Evolutionary conservation across 2,329 filamentous ascomycete species (phyloP).

Genomic region (Alternaria sp.): DNA sequence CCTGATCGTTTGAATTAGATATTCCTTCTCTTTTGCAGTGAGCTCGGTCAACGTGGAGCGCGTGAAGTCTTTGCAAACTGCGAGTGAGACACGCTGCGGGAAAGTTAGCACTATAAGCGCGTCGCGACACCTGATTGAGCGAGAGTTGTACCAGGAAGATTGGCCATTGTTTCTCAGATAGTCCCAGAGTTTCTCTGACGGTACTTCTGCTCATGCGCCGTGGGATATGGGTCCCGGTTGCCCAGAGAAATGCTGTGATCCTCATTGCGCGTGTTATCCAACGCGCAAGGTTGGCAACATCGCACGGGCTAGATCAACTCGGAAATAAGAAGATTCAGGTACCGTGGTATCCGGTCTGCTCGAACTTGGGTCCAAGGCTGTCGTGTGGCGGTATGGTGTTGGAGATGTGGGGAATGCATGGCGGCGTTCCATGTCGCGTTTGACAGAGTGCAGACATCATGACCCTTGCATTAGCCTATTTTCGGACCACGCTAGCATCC

Average conservation of each 20-base stretch:
- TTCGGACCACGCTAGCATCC: neutral
- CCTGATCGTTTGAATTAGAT: neutral
- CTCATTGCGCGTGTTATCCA: neutral
- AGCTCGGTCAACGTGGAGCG: neutral
- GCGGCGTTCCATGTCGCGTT: neutral
- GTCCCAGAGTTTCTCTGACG: neutral
- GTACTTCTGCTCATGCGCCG: neutral
- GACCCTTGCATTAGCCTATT: neutral
- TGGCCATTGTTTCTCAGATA: constrained; percentile 9
- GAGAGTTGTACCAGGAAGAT: constrained; percentile 1
- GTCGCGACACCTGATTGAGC: neutral
- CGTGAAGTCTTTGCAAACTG: constrained; percentile 3
- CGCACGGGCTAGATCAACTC: neutral
- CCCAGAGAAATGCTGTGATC: constrained; percentile 1
- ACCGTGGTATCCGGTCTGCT: neutral
- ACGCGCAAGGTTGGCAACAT: neutral
- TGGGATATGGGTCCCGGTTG: neutral
- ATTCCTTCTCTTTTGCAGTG: neutral
- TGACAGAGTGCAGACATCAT: neutral
- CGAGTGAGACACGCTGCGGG: constrained; percentile 3
- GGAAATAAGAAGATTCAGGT: neutral
- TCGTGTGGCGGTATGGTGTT: neutral
- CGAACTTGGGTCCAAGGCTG: neutral
- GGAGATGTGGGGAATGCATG: neutral
- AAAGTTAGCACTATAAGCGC: neutral